These are phyloP conservation scores for Asclepias syriaca DNA, from an alignment of 257 asterid species.

Conservation along the genomic window DNA sequence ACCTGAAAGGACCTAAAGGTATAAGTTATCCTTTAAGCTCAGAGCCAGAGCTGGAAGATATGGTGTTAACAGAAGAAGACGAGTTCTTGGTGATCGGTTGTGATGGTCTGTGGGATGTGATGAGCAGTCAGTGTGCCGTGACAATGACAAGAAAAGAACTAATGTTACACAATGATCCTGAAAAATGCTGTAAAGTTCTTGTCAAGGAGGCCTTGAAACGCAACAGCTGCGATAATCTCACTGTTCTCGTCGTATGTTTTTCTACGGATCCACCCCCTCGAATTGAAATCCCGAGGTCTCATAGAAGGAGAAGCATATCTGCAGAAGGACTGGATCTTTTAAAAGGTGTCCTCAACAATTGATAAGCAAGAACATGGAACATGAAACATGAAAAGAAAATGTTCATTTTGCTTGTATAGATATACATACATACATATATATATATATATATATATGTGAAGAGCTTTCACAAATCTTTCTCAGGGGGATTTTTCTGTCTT, in stretches of 20 bases:
- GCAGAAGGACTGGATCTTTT: constrained; percentile 48
- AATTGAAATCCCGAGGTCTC: constrained; percentile 34
- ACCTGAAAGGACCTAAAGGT: constrained; percentile 81
- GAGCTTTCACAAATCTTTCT: background rate
- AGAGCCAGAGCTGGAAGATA: constrained; percentile 72
- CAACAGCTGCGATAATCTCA: constrained; percentile 40
- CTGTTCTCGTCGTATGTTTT: constrained; percentile 36
- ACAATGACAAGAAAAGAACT: constrained; percentile 78
- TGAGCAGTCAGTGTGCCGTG: constrained; percentile 88
- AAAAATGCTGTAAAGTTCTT: constrained; percentile 57
- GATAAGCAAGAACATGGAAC: background rate
- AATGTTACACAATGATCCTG: constrained; percentile 73
- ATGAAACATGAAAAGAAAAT: background rate
- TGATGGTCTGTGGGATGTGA: constrained; percentile 90
- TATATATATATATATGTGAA: constrained; percentile 11
- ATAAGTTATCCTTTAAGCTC: constrained; percentile 57
- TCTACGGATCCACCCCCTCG: constrained; percentile 40
- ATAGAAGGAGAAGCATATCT: constrained; percentile 43
- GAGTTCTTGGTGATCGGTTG: constrained; percentile 84
- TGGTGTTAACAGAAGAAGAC: constrained; percentile 61
- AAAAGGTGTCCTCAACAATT: constrained; percentile 36
- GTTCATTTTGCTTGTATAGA: constrained; percentile 11
- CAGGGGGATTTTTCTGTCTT: constrained; percentile 21
- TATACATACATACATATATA: background rate
- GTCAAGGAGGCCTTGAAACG: constrained; percentile 47